Evolutionary conservation across 176 grass and related monocot genomes (phyloP).

Genomic region (Oryza glumipatula): DNA sequence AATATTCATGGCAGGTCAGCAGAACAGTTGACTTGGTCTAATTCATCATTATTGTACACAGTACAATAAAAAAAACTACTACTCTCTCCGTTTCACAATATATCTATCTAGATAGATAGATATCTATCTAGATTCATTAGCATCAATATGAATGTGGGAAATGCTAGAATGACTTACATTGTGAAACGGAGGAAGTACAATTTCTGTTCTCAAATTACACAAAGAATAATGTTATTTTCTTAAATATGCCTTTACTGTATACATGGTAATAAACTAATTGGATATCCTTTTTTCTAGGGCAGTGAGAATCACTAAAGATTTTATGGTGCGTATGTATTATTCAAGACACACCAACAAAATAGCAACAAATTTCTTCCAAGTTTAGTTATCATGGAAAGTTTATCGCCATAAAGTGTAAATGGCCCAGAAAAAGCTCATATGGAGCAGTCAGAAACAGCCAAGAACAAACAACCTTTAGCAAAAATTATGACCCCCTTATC

Average conservation of each 20-base stretch:
- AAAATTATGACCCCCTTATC: conserved; percentile 9
- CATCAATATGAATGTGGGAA: too few relatives aligned
- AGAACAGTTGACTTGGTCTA: neutral
- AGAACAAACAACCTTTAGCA: conserved; percentile 16
- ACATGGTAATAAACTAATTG: neutral
- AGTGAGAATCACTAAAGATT: neutral
- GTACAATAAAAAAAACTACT: neutral
- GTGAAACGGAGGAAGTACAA: neutral
- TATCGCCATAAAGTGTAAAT: neutral
- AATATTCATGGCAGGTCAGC: neutral
- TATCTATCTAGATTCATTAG: too few relatives aligned
- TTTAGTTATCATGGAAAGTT: neutral
- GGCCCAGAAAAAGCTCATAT: neutral
- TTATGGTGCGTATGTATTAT: neutral
- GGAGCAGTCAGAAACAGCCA: neutral
- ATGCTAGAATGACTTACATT: too few relatives aligned
- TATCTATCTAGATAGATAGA: too few relatives aligned
- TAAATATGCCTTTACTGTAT: neutral
- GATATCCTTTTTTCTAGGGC: neutral
- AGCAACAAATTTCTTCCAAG: neutral
- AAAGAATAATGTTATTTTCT: neutral
- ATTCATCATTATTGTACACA: neutral
- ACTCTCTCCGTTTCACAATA: too few relatives aligned
- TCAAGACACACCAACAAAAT: neutral
- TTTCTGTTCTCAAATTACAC: neutral